These are phyloP conservation scores for Paradendryphiella salina DNA, from an alignment of 2,329 filamentous ascomycete genomes.

Conservation along the genomic window DNA sequence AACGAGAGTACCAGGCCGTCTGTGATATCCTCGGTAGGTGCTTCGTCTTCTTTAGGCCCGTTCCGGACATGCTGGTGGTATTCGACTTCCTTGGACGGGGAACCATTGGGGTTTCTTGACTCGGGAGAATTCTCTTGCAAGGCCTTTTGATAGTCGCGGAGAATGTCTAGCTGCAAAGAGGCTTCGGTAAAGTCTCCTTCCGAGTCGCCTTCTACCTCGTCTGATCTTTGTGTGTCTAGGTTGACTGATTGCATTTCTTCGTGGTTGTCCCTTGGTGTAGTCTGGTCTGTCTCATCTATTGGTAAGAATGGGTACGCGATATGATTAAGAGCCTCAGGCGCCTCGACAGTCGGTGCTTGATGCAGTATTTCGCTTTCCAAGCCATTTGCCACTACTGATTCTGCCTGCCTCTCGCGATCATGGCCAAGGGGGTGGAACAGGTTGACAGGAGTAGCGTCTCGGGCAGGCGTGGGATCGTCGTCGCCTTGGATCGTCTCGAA, in stretches of 20 bases:
- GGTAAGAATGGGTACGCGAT: slow-evolving; percentile 21
- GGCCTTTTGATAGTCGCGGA: slow-evolving; percentile 24
- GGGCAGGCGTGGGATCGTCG: slow-evolving; percentile 4
- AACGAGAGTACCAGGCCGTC: slow-evolving; percentile 36
- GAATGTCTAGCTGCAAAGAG: slow-evolving; percentile 37
- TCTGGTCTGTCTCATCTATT: not conserved
- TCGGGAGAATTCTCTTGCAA: not conserved
- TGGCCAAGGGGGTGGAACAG: slow-evolving; percentile 32
- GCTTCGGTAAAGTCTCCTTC: slow-evolving; percentile 39
- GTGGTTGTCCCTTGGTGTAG: not conserved
- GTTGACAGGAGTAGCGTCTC: slow-evolving; percentile 26
- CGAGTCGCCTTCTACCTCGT: not conserved
- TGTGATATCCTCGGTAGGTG: slow-evolving; percentile 30
- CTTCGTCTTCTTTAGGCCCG: not conserved
- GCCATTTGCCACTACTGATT: not conserved
- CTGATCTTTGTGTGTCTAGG: not conserved
- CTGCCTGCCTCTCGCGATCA: not conserved
- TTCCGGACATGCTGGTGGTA: not conserved
- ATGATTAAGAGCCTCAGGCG: not conserved
- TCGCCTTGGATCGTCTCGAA: slow-evolving; percentile 20
- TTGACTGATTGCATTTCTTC: not conserved
- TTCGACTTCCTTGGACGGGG: not conserved
- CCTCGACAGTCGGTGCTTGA: not conserved
- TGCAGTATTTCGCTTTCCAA: not conserved
- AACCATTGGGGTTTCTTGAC: not conserved